Base-by-base conservation (phyloP, 2,329 filamentous ascomycete species). In the Xylaria sp. region DNA sequence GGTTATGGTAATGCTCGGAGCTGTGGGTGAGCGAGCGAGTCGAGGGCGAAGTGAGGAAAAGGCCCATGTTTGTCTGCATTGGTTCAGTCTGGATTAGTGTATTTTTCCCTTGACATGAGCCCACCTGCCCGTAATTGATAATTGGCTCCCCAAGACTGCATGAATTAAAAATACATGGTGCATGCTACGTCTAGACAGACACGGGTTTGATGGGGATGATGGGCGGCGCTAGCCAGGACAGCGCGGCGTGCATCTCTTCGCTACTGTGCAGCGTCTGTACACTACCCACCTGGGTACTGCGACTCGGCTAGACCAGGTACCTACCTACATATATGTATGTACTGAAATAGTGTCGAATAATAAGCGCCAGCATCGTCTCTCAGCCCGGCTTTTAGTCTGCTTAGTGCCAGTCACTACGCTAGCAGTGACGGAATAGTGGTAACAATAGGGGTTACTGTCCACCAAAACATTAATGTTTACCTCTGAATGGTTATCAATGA, bases 161-260 rank as follows among this genome's bases (percentile, higher is more conserved):
- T 67, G 34, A 28, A 58, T 68, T 70, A 70, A 68, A 70, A 70
- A 70, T 65, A 70, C 68, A 70, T 70, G 68, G 18, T 62, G 58
- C 57, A 46, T 50, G 31, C 44, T 58, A 20, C 28, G 41, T 55
- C 66, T 52, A 46, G 20, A 34, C 25, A 46, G 39, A 31, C 25
- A n/a, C 23, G 41, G 23, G 56, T 15, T 37, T 52, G 13, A 46
- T 46, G 39, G 12, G 31, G 7, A 3, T 39, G 34, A n/a, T n/a
- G 48, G 34, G 50, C 28, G 34, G 50, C 15, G 25, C 50, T 34
- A 20, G 48, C 50, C 15, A 59, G 56, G 41, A 59, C 39, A 58
- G 31, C 12, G 20, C 28, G 6, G 52, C 37, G 52, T n/a, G 18
- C 6, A 20, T 28, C 25, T 18, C 23, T 31, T 31, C 2, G 25